Evolutionary conservation across 2,329 filamentous ascomycete species (phyloP), one percentile per base, ranked within the genome.

Genomic region (Penicillium sp.): DNA sequence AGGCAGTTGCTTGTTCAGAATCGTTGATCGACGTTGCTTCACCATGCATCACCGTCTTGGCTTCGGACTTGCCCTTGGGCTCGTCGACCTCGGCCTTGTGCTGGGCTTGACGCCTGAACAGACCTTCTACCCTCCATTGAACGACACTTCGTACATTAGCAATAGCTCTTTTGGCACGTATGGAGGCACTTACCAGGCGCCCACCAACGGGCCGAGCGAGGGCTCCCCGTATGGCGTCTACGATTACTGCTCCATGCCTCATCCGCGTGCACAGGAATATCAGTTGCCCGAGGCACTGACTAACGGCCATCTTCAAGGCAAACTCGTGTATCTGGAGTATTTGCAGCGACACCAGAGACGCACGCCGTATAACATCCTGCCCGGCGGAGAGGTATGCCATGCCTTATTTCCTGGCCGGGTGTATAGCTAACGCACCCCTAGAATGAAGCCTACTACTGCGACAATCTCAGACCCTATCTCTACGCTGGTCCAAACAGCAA

Each of bases 191-290:
- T 74, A 74, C 59, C 60, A 61, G 11, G 70, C 71, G 5, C 61
- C 65, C 1, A 64, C 59, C 0, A 47, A 65, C 50, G 26, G 61
- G 8, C 35, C 66, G 23, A 59, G 59, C 18, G 33, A 59, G 1
- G 51, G 51, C 8, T 52, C 64, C 11, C 56, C 62, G 0, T 66
- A 68, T n/a, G 69, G 70, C n/a, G 60, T 56, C 24, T 74, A 74
- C 55, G 66, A 74, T 52, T 74, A 74, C 55, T 74, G 72, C 43
- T 66, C 66, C 14, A 74, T 74, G 72, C 72, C 72, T 11, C 72
- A 74, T 63, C 72, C 72, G 2, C 69, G 68, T 35, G 52, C 47
- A 14, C 53, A 66, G 14, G 66, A 70, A 24, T 74, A 74, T 47
- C 23, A 63, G 5, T 57, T 69, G 8, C 72, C 72, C 0, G 58